Evolutionary conservation across 352 stramenopile genomes (phyloP), one percentile per base, ranked within the genome.

Genomic region (Lagenidium giganteum): DNA sequence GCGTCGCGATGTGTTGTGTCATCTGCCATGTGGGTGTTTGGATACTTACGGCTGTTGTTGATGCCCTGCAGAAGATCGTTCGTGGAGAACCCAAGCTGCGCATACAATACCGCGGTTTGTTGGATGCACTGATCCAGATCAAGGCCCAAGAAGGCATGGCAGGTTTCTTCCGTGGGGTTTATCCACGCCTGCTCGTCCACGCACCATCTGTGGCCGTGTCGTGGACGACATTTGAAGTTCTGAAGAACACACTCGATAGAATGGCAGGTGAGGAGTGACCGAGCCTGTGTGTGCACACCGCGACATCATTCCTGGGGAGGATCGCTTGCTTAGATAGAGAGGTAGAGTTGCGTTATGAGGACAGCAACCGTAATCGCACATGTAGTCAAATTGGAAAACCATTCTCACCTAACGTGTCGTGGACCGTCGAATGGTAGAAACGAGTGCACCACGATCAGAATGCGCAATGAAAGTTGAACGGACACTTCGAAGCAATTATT

Each of bases 221-320:
- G 29, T 99, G 97, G 96, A 99, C 96, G 36, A 97, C 95, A 25
- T 99, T 99, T 76, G 96, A 99, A 89, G 80, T 93, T 70, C 83
- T 93, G 67, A 93, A 93, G 64, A 93, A 93, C 62, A 84, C 74
- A 20, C 59, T 93, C 24, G 75, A 87, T 39, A 49, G 60, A 30
- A 68, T 77, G 63, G 45, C 61, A 14, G 45, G 44, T 25, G 45
- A 61, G 17, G 47, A 54, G 29, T 41, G 42, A 31, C 6, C 8
- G n/a, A 18, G 32, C 9, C n/a, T 18, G 32, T 9, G 32, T 21
- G 20, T 38, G 8, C 12, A 38, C 32, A 9, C 8, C 11, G 32
- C n/a, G n/a, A n/a, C n/a, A n/a, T n/a, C n/a, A n/a, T n/a, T n/a
- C n/a, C n/a, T n/a, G n/a, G n/a, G n/a, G n/a, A n/a, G n/a, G n/a